Conservation (phyloP, 345 rosid genomes). For the Erucastrum elatum region DNA sequence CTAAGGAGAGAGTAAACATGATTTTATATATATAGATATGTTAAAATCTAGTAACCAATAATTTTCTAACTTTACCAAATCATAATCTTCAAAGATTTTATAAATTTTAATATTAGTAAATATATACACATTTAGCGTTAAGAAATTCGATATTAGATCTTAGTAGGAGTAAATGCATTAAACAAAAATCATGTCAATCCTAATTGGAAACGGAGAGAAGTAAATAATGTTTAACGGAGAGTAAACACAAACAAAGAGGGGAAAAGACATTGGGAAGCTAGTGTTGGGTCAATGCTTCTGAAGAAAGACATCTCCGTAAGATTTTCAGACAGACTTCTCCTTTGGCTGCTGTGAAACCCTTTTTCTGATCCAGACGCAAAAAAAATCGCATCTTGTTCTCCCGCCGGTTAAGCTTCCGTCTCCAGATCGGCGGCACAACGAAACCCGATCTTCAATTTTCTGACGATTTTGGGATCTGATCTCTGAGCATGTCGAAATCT, state of each 20-base stretch:
- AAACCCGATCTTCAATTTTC: conserved; percentile 7
- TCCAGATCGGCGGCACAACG: conserved; percentile 18
- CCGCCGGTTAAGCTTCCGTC: not conserved
- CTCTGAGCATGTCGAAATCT: conserved; percentile 62
- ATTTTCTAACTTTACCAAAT: too few relatives aligned
- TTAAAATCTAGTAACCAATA: too few relatives aligned
- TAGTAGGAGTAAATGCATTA: not conserved
- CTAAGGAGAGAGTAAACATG: too few relatives aligned
- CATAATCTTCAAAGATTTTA: too few relatives aligned
- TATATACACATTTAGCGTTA: not conserved
- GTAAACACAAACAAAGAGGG: not conserved
- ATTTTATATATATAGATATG: too few relatives aligned
- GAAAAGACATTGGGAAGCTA: conserved; percentile 18
- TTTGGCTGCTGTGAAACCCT: not conserved
- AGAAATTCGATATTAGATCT: not conserved
- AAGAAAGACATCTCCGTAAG: conserved; percentile 20
- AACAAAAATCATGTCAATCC: not conserved
- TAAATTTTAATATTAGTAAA: not conserved
- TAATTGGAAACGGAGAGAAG: not conserved
- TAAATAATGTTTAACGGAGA: not conserved
- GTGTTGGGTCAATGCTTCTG: conserved; percentile 33
- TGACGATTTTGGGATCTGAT: not conserved
- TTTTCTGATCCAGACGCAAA: not conserved
- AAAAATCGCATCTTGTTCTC: not conserved
- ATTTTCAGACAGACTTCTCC: conserved; percentile 28